Evolutionary conservation across 495 filamentous ascomycete genomes (phyloP).

Genomic region (Aspergillus nanangensis): DNA sequence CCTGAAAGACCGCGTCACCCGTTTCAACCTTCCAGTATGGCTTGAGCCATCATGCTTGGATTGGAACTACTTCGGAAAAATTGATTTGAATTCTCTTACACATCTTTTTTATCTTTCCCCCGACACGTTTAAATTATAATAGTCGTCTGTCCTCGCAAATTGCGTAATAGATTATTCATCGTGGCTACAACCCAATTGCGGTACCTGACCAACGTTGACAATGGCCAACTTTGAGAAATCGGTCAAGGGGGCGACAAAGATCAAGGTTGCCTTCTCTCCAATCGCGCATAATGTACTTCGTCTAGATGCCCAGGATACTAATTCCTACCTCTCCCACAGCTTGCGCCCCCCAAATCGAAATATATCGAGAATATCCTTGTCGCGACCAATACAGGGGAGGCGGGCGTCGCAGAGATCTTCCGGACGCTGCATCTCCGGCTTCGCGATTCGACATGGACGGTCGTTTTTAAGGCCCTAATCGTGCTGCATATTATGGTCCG

Average conservation of each 20-base stretch:
- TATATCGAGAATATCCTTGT: conserved; percentile 98
- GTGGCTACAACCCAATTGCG: conserved; percentile 6
- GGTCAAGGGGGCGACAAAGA: conserved; percentile 89
- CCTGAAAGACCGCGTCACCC: not conserved
- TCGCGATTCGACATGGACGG: conserved; percentile 95
- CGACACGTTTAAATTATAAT: not conserved
- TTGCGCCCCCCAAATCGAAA: conserved; percentile 96
- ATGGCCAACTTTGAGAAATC: conserved; percentile 91
- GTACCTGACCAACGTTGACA: conserved; percentile 13
- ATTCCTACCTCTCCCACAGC: conserved; percentile 42
- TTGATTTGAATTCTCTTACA: conserved; percentile 18
- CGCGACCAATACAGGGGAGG: conserved; percentile 91
- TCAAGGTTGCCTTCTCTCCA: too few relatives aligned
- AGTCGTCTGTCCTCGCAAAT: not conserved
- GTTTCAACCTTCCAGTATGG: conserved; percentile 22
- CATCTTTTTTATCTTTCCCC: not conserved
- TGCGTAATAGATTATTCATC: conserved; percentile 6
- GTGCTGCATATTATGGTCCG: conserved; percentile 96
- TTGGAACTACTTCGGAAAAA: conserved; percentile 23
- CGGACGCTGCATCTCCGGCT: conserved; percentile 82
- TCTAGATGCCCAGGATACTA: conserved; percentile 5
- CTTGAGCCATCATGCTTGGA: conserved; percentile 28
- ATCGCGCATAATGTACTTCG: too few relatives aligned
- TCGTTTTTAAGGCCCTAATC: conserved; percentile 93
- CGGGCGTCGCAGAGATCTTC: conserved; percentile 94